Evolutionary conservation across 257 asterid genomes (phyloP), one percentile per base, ranked within the genome.

Genomic region (Fraxinus anomala): DNA sequence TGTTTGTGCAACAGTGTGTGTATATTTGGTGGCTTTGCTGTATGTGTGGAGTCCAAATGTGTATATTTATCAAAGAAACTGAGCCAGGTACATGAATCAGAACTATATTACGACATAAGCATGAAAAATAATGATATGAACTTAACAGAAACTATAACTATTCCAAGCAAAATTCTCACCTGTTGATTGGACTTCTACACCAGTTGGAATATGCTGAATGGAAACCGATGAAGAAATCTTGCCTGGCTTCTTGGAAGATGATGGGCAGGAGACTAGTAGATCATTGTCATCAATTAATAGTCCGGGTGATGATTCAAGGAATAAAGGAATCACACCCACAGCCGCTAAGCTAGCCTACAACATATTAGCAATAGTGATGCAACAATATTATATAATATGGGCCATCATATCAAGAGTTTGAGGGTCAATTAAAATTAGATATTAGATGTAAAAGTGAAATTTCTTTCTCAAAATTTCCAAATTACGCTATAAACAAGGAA

Each of bases 281-380:
- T 91, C 94, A 71, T 77, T 84, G 23, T 89, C 94, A 37, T 80
- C 84, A 36, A 93, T 83, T 33, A 67, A 68, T 76, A 90, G 80
- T 36, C 88, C 88, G 19, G 92, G 91, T 67, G 85, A 83, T 34
- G 96, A 88, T 78, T 91, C 90, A 16, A 90, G 89, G 84, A 93
- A 93, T 47, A 93, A 91, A 80, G 98, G 98, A 83, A 91, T 89
- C 80, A 93, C 93, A 17, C 89, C 91, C 65, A 93, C 93, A 6
- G 83, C 86, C 73, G 96, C 94, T 81, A 76, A 71, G 80, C 73
- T 80, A 82, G 85, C 88, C 96, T 93, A 84, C 69, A 72, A 73
- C 28, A 61, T 66, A 54, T 74, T 73, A 65, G 36, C 68, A 76
- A 40, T 21, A 1, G 30, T 16, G 34, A 63, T 63, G 67, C 69